Conservation (phyloP, 768 basidiomycete species). For the Suillus ampliporus region DNA sequence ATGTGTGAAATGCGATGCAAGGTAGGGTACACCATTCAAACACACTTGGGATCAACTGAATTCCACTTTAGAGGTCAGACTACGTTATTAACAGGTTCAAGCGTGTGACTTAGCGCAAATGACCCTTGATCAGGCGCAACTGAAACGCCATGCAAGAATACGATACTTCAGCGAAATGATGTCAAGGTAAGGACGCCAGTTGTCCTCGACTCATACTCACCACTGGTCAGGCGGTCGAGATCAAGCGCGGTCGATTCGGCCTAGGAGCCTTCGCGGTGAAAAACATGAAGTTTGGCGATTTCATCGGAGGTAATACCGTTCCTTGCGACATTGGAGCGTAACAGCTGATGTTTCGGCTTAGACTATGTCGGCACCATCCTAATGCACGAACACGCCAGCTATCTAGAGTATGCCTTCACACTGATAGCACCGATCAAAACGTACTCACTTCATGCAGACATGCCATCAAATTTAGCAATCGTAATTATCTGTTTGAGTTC, state of each 20-base stretch:
- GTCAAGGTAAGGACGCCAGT: constrained; percentile 24
- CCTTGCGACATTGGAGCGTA: neutral
- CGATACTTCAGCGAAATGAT: constrained; percentile 29
- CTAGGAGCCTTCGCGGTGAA: constrained; percentile 52
- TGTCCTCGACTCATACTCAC: neutral
- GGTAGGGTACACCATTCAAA: constrained; percentile 31
- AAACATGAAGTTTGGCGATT: constrained; percentile 25
- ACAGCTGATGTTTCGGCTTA: constrained; percentile 19
- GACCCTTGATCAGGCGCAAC: constrained; percentile 21
- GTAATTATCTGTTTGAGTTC: constrained; percentile 44
- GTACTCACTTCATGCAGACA: constrained; percentile 15
- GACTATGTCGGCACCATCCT: constrained; percentile 47
- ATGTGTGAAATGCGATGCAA: constrained; percentile 50
- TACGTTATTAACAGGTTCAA: neutral
- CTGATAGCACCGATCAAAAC: neutral
- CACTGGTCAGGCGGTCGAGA: constrained; percentile 37
- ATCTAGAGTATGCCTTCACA: constrained; percentile 9
- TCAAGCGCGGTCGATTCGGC: constrained; percentile 44
- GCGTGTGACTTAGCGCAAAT: neutral
- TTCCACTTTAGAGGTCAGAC: constrained; percentile 27
- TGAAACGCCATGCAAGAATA: constrained; percentile 33
- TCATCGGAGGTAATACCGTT: constrained; percentile 38
- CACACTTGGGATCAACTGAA: neutral
- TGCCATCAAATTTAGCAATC: constrained; percentile 15
- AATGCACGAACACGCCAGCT: constrained; percentile 16